Conservation (phyloP, 75 land plant species). For the Picea glauca region DNA sequence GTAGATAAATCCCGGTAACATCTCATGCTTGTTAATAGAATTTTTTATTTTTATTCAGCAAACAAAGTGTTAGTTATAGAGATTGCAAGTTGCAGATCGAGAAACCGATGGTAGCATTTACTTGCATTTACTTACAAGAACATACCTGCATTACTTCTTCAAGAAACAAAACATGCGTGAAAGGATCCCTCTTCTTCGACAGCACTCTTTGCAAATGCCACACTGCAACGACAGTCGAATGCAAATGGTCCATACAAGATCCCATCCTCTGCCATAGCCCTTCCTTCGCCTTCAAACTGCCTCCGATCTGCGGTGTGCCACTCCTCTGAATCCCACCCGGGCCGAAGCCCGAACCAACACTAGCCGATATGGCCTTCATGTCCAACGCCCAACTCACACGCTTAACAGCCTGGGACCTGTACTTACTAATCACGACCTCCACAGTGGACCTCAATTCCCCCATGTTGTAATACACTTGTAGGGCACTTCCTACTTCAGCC, state of each 20-base stretch:
- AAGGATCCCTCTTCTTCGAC: conserved; percentile 90
- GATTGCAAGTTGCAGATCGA: not conserved
- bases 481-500: conserved; percentile 79
- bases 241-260: conserved; percentile 81
- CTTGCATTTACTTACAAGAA: not conserved
- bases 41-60: no score
- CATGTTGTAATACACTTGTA: conserved; percentile 88
- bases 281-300: conserved; percentile 74
- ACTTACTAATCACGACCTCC: conserved; percentile 63
- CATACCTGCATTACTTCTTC: conserved; percentile 90
- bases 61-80: no score
- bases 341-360: conserved; percentile 20
- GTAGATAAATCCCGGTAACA: no score
- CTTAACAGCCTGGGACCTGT: conserved; percentile 54
- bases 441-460: conserved; percentile 74
- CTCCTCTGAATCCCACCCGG: conserved; percentile 85
- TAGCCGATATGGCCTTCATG: conserved; percentile 80
- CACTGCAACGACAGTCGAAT: conserved; percentile 67
- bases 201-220: conserved; percentile 96
- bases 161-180: conserved; percentile 76
- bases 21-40: no score
- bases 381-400: conserved; percentile 66
- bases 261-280: conserved; percentile 90
- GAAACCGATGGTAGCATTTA: conserved; percentile 13
- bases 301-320: conserved; percentile 83